Evolutionary conservation across 495 filamentous ascomycete species (phyloP).

Genomic region (Hypoxylon intermedium): DNA sequence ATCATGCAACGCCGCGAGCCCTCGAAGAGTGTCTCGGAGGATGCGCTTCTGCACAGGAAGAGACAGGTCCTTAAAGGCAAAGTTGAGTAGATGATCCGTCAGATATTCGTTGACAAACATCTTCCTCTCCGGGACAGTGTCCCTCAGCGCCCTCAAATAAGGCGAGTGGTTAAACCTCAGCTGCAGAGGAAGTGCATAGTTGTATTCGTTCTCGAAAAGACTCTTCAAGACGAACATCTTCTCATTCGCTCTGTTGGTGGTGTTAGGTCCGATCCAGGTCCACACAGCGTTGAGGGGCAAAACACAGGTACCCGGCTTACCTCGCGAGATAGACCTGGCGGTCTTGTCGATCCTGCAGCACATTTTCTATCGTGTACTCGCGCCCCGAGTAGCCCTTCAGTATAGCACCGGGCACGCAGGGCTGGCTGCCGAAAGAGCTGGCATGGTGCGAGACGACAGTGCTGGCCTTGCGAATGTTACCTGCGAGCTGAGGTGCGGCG

Average conservation of each 20-base stretch:
- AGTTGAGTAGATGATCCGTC: constrained; percentile 52
- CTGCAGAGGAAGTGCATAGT: constrained; percentile 50
- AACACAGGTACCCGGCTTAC: constrained; percentile 34
- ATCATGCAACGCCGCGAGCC: constrained; percentile 55
- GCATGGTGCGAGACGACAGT: constrained; percentile 26
- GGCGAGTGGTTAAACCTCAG: constrained; percentile 46
- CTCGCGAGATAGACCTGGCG: constrained; percentile 45
- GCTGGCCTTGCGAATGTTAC: constrained; percentile 38
- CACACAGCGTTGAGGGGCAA: constrained; percentile 17
- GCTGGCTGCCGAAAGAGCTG: constrained; percentile 11
- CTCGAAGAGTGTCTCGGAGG: constrained; percentile 52
- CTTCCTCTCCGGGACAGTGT: constrained; percentile 54
- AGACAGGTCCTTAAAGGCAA: constrained; percentile 51
- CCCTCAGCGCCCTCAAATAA: constrained; percentile 48
- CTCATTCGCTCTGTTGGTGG: constrained; percentile 41
- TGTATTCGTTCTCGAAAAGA: constrained; percentile 49
- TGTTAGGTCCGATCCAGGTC: constrained; percentile 22
- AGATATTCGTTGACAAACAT: constrained; percentile 59
- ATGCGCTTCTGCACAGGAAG: constrained; percentile 50
- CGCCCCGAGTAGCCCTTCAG: constrained; percentile 46
- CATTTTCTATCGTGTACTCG: constrained; percentile 48
- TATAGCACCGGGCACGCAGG: constrained; percentile 40
- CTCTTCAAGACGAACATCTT: constrained; percentile 54
- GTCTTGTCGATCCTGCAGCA: constrained; percentile 47
- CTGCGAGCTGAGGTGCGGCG: constrained; percentile 28